Evolutionary conservation across 306 rosid species (phyloP).

Genomic region (Elaeagnus macrophylla): DNA sequence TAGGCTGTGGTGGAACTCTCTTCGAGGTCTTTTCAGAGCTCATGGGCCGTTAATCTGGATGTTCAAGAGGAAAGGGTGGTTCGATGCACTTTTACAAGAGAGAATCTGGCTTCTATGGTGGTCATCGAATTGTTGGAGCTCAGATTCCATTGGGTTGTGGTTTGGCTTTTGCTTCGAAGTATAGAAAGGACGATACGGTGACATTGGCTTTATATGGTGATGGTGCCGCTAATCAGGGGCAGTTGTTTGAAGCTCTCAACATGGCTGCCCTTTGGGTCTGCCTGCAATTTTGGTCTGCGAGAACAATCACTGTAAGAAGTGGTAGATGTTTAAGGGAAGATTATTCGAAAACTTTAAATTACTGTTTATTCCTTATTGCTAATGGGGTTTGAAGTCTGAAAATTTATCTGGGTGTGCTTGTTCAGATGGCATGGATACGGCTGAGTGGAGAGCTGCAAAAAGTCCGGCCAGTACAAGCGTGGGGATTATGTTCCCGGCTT

Average conservation of each 20-base stretch:
- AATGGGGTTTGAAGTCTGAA: slow-evolving; percentile 9
- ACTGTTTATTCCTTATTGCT: neutral
- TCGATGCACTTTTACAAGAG: slow-evolving; percentile 92
- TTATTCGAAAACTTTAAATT: neutral
- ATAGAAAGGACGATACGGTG: slow-evolving; percentile 59
- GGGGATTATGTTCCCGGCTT: slow-evolving; percentile 93
- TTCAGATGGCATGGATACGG: slow-evolving; percentile 94
- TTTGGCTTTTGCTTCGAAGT: slow-evolving; percentile 75
- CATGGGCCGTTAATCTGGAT: slow-evolving; percentile 68
- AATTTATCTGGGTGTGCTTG: slow-evolving; percentile 9
- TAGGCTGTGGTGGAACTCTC: slow-evolving; percentile 70
- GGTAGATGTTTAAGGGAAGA: neutral
- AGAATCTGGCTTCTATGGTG: slow-evolving; percentile 66
- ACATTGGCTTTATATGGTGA: slow-evolving; percentile 76
- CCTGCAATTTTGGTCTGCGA: slow-evolving; percentile 95
- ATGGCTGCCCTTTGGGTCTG: slow-evolving; percentile 87
- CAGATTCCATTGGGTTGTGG: slow-evolving; percentile 87
- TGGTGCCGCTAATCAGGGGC: slow-evolving; percentile 97
- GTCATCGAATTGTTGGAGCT: slow-evolving; percentile 95
- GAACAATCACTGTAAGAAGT: slow-evolving; percentile 83
- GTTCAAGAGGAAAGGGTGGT: slow-evolving; percentile 85
- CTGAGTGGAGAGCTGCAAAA: slow-evolving; percentile 93
- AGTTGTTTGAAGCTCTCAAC: slow-evolving; percentile 88
- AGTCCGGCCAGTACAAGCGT: slow-evolving; percentile 85
- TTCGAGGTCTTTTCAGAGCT: slow-evolving; percentile 55